Percentiles rank a stretch among this genome's conserved stretches.
phyloP scores from a whole-genome alignment of 495 filamentous ascomycete genomes.

The Tuber borchii region DNA sequence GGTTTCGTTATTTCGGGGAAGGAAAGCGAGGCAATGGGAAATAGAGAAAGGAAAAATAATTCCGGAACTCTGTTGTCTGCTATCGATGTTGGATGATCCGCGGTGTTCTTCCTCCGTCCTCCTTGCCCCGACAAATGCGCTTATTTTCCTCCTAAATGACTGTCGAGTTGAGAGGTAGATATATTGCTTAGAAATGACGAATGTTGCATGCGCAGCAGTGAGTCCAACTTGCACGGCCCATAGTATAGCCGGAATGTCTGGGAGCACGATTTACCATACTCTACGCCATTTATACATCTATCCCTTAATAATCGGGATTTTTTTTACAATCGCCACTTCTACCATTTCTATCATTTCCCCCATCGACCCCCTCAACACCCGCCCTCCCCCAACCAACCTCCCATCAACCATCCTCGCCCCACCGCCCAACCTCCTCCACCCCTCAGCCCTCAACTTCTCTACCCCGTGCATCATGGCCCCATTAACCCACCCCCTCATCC shows the following conservation, averaged over 20 bases:
- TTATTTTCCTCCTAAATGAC: background rate
- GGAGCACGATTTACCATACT: background rate
- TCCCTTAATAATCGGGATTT: background rate
- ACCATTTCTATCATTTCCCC: too few species aligned
- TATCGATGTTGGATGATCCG: background rate
- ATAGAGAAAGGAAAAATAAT: background rate
- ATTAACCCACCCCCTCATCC: constrained; percentile 27
- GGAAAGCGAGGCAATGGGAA: background rate
- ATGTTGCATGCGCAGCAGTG: background rate
- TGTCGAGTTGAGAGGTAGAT: background rate
- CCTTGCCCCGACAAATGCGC: background rate
- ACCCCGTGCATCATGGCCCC: constrained; percentile 18
- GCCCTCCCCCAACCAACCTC: constrained; percentile 12
- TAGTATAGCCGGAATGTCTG: background rate
- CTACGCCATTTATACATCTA: background rate
- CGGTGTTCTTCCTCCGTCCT: background rate
- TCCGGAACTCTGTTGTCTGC: background rate
- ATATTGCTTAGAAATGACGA: background rate
- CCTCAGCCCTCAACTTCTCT: constrained; percentile 22
- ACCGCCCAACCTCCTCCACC: constrained; percentile 18
- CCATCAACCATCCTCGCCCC: constrained; percentile 30
- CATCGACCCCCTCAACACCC: background rate
- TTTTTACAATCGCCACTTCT: background rate
- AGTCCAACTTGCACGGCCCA: background rate
- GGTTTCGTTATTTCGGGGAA: background rate